Conservation (phyloP, 2,329 filamentous ascomycete genomes). For the Fusarium sp. region DNA sequence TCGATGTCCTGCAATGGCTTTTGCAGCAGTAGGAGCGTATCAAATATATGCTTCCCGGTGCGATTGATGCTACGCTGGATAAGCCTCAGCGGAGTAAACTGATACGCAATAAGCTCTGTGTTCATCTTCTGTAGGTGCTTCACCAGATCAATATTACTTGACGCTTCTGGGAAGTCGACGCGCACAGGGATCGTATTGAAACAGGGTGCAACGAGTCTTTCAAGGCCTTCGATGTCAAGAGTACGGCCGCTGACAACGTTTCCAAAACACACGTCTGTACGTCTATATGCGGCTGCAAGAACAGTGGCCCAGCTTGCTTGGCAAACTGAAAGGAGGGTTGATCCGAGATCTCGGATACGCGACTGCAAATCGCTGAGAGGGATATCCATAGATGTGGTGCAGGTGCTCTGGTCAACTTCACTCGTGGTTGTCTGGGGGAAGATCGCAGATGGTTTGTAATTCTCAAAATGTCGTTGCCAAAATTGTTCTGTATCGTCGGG, state of each 20-base stretch:
- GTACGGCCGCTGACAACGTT: slow-evolving; percentile 86
- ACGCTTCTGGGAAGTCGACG: slow-evolving; percentile 60
- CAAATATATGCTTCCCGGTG: slow-evolving; percentile 72
- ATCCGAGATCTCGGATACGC: slow-evolving; percentile 63
- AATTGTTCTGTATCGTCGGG: slow-evolving; percentile 67
- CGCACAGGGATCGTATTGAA: slow-evolving; percentile 90
- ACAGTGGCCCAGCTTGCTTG: slow-evolving; percentile 80
- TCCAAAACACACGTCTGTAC: slow-evolving; percentile 83
- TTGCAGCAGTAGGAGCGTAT: slow-evolving; percentile 84
- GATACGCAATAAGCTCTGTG: slow-evolving; percentile 71
- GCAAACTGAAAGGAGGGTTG: slow-evolving; percentile 73
- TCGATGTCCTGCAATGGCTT: slow-evolving; percentile 70
- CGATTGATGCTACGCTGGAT: slow-evolving; percentile 68
- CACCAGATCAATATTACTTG: slow-evolving; percentile 67
- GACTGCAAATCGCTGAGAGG: slow-evolving; percentile 60
- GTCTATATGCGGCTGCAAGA: slow-evolving; percentile 66
- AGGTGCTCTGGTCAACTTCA: slow-evolving; percentile 46
- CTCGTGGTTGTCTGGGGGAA: slow-evolving; percentile 41
- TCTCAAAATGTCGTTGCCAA: slow-evolving; percentile 70
- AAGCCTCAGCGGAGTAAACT: slow-evolving; percentile 79
- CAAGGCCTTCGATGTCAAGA: slow-evolving; percentile 71
- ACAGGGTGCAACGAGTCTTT: slow-evolving; percentile 84
- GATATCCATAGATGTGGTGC: slow-evolving; percentile 48
- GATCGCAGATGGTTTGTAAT: slow-evolving; percentile 55
- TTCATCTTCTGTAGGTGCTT: slow-evolving; percentile 72